Evolutionary conservation across 805 yeast genomes (phyloP), one percentile per base, ranked within the genome.

Genomic region (Kodamaea laetipori): DNA sequence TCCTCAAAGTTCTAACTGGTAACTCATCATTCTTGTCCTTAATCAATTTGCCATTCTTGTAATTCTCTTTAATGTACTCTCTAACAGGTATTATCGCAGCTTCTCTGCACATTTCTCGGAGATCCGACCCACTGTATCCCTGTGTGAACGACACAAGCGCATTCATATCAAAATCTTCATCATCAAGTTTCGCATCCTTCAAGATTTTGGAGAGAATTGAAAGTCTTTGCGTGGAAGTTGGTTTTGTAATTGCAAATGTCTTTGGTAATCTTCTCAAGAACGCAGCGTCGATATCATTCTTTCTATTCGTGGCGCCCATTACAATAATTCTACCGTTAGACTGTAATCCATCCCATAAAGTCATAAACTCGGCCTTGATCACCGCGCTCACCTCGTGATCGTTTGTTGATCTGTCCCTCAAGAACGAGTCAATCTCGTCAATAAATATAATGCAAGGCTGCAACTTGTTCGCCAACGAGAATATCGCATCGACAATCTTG

Each of bases 321-420:
- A 92, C 89, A 69, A 92, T 69, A 4, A 94, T 78, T 37, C 96
- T 74, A 1, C 96, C 95, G 46, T 82, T 79, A 7, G 86, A 76
- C 6, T 78, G 66, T 24, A 92, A 70, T 0, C 99, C 99, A 63
- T 92, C 99, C 98, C 98, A 92, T 39, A 92, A 69, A 0, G 97
- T 89, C 97, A 92, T 92, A 58, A 92, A 94, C 64, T 92, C 98
- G 0, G 98, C 96, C 65, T 92, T 92, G 49, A 92, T 71, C 77
- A 85, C 84, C 0, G 97, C 88, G 23, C 96, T 90, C n/a, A 88
- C 90, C 65, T 92, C 99, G 66, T 92, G 97, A 65, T 92, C 99
- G 38, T 74, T 72, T 1, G 88, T 77, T 13, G 84, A 77, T 49
- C 99, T 76, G 58, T 89, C 96, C 53, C 97, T 78, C 53, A 92